Evolutionary conservation across 2,329 filamentous ascomycete species (phyloP).

Genomic region (Cladorrhinum sp.): DNA sequence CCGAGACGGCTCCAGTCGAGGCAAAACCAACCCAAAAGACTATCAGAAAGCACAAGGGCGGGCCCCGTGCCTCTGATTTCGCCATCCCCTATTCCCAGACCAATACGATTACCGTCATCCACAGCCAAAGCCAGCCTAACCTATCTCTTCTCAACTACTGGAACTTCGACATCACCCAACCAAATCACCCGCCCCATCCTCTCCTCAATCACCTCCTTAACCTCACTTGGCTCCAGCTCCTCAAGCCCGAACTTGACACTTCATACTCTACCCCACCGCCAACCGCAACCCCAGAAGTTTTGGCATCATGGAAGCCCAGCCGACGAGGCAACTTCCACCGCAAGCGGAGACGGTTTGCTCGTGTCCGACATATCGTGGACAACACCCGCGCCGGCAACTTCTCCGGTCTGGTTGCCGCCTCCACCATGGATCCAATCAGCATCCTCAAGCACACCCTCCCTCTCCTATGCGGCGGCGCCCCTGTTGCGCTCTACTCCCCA

Average conservation of each 20-base stretch:
- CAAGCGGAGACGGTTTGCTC: constrained; percentile 80
- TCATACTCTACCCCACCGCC: constrained; percentile 68
- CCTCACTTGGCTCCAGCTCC: constrained; percentile 87
- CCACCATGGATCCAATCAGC: constrained; percentile 74
- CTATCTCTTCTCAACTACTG: constrained; percentile 87
- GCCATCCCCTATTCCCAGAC: constrained; percentile 64
- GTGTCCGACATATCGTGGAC: constrained; percentile 69
- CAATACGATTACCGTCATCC: constrained; percentile 78
- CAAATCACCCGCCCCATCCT: constrained; percentile 67
- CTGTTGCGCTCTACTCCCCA: constrained; percentile 81
- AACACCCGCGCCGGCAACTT: constrained; percentile 73
- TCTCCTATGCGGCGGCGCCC: constrained; percentile 76
- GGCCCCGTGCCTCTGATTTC: constrained; percentile 45
- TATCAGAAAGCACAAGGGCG: constrained; percentile 28
- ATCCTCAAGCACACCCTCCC: constrained; percentile 75
- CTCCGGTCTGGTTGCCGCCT: constrained; percentile 78
- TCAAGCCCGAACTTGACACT: constrained; percentile 71
- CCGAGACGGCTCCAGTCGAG: constrained; percentile 7
- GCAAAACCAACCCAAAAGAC: constrained; percentile 13
- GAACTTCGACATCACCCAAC: constrained; percentile 70
- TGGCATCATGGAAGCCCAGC: constrained; percentile 73
- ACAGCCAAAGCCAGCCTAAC: constrained; percentile 82
- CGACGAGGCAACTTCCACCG: constrained; percentile 83
- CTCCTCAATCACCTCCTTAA: constrained; percentile 77
- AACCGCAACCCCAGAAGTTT: constrained; percentile 53